A percentile compares a stretch with the other conserved stretches of the same genome.
These are phyloP conservation scores for Fusarium ambrosium DNA, from an alignment of 2,329 filamentous ascomycete species.

Conservation along the genomic window DNA sequence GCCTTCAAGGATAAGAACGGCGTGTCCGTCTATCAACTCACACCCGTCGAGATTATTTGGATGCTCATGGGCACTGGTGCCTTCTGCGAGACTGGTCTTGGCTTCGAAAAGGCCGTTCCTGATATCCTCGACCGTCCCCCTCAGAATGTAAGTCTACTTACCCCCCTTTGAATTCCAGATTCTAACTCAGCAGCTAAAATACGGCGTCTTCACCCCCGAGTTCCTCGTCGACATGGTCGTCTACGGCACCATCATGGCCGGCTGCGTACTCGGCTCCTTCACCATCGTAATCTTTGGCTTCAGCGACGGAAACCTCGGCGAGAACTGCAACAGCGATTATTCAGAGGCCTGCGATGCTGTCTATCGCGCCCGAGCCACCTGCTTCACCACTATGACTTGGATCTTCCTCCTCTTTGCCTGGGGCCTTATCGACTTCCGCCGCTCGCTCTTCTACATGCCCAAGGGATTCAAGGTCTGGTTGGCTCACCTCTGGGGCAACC, in stretches of 20 bases:
- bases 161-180: no score
- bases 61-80: slow-evolving; percentile 81
- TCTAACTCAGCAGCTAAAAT: slow-evolving; percentile 54
- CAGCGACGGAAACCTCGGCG: slow-evolving; percentile 65
- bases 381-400: slow-evolving; percentile 77
- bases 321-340: slow-evolving; percentile 69
- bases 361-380: slow-evolving; percentile 75
- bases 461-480: slow-evolving; percentile 67
- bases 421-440: slow-evolving; percentile 76
- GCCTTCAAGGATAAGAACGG: slow-evolving; percentile 75
- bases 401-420: slow-evolving; percentile 78
- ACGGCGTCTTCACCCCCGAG: slow-evolving; percentile 74
- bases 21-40: slow-evolving; percentile 78
- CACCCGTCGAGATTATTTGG: slow-evolving; percentile 80
- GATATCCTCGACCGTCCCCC: slow-evolving; percentile 77
- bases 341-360: slow-evolving; percentile 66
- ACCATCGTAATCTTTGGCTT: slow-evolving; percentile 65
- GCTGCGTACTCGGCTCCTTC: slow-evolving; percentile 70
- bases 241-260: slow-evolving; percentile 75
- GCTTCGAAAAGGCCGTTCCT: slow-evolving; percentile 75
- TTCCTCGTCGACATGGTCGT: slow-evolving; percentile 73
- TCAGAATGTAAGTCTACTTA: slow-evolving; percentile 21
- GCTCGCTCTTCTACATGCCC: slow-evolving; percentile 73
- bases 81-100: slow-evolving; percentile 79
- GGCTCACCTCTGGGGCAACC: slow-evolving; percentile 66